A percentile compares a stretch with the other conserved stretches of the same genome.
Conservation (phyloP, 148 eudicot genomes). For the Amaranthus hypochondriacus region DNA sequence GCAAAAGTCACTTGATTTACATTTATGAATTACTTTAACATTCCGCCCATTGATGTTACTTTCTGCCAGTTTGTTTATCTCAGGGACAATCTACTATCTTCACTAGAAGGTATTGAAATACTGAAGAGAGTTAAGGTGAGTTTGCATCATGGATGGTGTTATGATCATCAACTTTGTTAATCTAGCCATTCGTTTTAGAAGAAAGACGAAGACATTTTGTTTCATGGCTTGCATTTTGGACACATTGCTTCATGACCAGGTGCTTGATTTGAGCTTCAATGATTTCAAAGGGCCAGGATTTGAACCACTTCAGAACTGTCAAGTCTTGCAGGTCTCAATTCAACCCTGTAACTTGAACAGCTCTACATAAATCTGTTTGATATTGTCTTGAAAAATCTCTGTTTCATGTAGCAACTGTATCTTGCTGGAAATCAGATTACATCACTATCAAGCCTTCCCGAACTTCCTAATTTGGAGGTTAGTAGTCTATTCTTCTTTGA, state of each 20-base stretch:
- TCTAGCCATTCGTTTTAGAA: neutral
- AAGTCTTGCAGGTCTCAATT: constrained; percentile 69
- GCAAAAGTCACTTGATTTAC: neutral
- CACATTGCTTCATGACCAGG: constrained; percentile 40
- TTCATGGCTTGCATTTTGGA: constrained; percentile 7
- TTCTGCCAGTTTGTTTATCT: constrained; percentile 90
- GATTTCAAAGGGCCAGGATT: constrained; percentile 96
- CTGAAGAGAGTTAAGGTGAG: constrained; percentile 87
- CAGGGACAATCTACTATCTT: constrained; percentile 83
- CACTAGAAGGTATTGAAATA: constrained; percentile 85
- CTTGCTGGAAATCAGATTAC: constrained; percentile 98
- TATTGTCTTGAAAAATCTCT: constrained; percentile 13
- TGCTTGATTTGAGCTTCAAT: constrained; percentile 97
- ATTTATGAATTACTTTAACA: neutral
- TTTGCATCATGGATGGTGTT: constrained; percentile 12
- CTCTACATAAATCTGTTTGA: neutral
- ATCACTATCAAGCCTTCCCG: constrained; percentile 84
- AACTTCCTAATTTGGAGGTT: constrained; percentile 97
- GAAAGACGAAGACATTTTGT: neutral
- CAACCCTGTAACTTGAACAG: constrained; percentile 9
- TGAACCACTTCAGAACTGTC: constrained; percentile 91
- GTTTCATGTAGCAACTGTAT: constrained; percentile 77
- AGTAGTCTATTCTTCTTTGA: constrained; percentile 17
- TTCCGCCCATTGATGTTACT: constrained; percentile 14
- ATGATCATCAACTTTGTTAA: neutral